Evolutionary conservation across 805 yeast species (phyloP).

Genomic region (Yarrowia porcina): DNA sequence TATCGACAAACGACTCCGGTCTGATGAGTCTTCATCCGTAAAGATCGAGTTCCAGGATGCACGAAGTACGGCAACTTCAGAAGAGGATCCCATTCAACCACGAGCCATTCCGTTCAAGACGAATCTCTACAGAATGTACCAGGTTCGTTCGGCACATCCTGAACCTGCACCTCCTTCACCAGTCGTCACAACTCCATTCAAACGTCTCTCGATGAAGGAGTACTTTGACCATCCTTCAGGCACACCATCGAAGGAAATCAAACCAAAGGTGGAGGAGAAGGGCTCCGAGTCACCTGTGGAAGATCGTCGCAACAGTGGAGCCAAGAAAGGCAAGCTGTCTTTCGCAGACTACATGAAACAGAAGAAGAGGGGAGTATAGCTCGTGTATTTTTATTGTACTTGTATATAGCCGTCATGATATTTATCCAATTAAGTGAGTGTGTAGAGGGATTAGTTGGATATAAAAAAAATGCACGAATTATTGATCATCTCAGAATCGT

Average conservation of each 20-base stretch:
- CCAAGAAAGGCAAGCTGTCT: conserved; percentile 19
- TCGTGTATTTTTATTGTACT: neutral
- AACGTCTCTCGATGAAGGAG: conserved; percentile 9
- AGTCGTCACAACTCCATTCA: neutral
- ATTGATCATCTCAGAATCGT: too few relatives aligned
- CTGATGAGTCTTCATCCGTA: neutral
- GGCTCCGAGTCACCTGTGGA: neutral
- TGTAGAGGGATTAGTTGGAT: neutral
- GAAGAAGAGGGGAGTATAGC: neutral
- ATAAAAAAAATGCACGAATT: too few relatives aligned
- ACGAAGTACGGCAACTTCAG: neutral
- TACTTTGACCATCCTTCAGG: conserved; percentile 6
- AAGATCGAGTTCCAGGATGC: neutral
- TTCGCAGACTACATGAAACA: conserved; percentile 25
- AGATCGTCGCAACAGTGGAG: conserved; percentile 1
- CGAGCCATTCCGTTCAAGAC: conserved; percentile 11
- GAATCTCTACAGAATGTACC: conserved; percentile 2
- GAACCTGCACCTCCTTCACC: conserved; percentile 1
- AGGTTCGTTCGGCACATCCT: neutral
- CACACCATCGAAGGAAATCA: conserved; percentile 1
- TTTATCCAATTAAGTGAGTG: neutral
- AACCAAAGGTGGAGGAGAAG: conserved; percentile 6
- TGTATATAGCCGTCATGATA: neutral
- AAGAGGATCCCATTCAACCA: conserved; percentile 1
- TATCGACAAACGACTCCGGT: neutral